Evolutionary conservation across 2,329 filamentous ascomycete genomes (phyloP).

Genomic region (Ustilaginoidea virens): DNA sequence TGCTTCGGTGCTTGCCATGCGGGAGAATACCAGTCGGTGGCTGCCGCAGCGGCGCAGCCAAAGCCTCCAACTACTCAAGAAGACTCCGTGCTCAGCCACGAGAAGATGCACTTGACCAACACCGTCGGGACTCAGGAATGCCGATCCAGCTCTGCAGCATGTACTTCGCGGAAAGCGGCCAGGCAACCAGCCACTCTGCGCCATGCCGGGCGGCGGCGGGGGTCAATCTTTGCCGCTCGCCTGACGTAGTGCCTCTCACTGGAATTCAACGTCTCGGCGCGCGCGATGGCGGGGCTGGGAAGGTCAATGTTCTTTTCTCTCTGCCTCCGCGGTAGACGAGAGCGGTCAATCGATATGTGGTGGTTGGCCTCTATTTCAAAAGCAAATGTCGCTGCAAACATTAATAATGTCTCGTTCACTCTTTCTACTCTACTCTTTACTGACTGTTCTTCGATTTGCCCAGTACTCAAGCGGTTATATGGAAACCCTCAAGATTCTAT

Average conservation of each 20-base stretch:
- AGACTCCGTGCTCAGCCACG: too few species aligned
- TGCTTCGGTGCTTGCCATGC: too few species aligned
- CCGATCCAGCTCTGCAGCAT: constrained; percentile 1
- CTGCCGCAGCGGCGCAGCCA: too few species aligned
- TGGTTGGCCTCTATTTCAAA: background rate
- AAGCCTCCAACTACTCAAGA: too few species aligned
- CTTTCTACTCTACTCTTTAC: background rate
- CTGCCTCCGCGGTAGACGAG: too few species aligned
- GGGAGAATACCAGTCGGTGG: too few species aligned
- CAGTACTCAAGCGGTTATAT: too few species aligned
- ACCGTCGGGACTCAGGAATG: background rate
- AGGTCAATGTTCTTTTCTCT: background rate
- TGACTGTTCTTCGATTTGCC: background rate
- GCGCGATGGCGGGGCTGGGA: constrained; percentile 8
- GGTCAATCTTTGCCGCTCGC: background rate
- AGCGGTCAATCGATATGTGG: background rate
- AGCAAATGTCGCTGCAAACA: too few species aligned
- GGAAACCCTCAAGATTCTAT: background rate
- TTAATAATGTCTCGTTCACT: too few species aligned
- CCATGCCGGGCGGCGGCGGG: constrained; percentile 1
- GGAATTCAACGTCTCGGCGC: constrained; percentile 11
- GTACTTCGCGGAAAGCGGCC: background rate
- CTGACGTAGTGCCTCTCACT: constrained; percentile 7
- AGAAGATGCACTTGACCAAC: constrained; percentile 1
- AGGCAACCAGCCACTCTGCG: constrained; percentile 1